Percentiles rank a stretch among this genome's conserved stretches.
Conservation (phyloP, 768 basidiomycete species). For the Termitomyces sp. region DNA sequence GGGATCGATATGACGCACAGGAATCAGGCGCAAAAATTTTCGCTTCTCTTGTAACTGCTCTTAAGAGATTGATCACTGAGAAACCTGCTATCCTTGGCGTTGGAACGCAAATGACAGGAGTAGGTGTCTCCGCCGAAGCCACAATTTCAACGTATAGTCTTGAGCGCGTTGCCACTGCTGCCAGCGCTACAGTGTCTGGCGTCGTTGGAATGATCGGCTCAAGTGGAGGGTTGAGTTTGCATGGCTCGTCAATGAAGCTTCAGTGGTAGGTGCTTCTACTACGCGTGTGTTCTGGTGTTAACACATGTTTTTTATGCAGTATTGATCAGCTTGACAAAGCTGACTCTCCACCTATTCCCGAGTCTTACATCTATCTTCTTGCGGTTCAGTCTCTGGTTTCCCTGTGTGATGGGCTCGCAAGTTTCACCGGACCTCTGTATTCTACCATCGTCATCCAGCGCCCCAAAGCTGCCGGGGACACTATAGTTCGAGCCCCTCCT, state of each 20-base stretch:
- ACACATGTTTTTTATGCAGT: conserved; percentile 32
- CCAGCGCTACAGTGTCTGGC: conserved; percentile 77
- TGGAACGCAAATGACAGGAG: conserved; percentile 72
- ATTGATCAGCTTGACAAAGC: conserved; percentile 99
- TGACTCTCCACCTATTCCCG: conserved; percentile 89
- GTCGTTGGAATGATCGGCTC: conserved; percentile 83
- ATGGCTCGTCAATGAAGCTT: conserved; percentile 77
- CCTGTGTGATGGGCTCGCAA: conserved; percentile 80
- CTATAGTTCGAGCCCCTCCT: conserved; percentile 64
- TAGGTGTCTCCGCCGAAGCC: conserved; percentile 54
- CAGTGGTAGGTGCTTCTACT: conserved; percentile 61
- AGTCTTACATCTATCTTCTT: conserved; percentile 89
- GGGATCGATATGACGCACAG: conserved; percentile 69
- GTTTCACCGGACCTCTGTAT: conserved; percentile 72
- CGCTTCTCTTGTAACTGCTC: conserved; percentile 68
- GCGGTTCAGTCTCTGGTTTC: conserved; percentile 84
- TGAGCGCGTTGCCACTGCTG: conserved; percentile 79
- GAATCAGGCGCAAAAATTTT: conserved; percentile 65
- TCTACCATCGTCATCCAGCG: conserved; percentile 62
- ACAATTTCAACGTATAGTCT: conserved; percentile 68
- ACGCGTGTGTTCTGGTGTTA: background rate
- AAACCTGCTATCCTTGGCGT: conserved; percentile 83
- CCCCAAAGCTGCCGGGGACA: conserved; percentile 56
- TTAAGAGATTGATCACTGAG: conserved; percentile 86
- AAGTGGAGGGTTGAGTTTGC: conserved; percentile 64